Evolutionary conservation across 257 asterid genomes (phyloP).

Genomic region (Thymus quinquecostatus): DNA sequence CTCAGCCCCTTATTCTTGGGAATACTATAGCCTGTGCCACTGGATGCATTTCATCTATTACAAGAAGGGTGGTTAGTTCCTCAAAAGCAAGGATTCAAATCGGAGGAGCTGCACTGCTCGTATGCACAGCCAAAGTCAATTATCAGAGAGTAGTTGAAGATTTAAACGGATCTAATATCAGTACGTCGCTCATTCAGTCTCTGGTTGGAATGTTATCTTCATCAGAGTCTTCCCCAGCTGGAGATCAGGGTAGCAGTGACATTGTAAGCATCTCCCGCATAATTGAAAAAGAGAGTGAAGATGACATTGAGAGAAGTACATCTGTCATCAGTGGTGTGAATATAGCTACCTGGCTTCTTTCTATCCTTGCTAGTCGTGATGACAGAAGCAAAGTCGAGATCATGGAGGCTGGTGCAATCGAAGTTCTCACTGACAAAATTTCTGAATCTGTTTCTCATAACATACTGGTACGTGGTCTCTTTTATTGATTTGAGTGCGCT

Average conservation of each 20-base stretch:
- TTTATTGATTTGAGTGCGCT: conserved; percentile 9
- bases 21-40: conserved; percentile 58
- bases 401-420: conserved; percentile 94
- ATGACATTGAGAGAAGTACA: conserved; percentile 56
- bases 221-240: conserved; percentile 53
- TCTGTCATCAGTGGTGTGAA: conserved; percentile 73
- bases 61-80: conserved; percentile 73
- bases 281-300: conserved; percentile 54
- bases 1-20: conserved; percentile 81
- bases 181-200: conserved; percentile 69
- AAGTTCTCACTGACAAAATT: conserved; percentile 81
- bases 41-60: conserved; percentile 80
- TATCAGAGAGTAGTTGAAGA: conserved; percentile 81
- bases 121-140: conserved; percentile 81
- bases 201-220: conserved; percentile 78
- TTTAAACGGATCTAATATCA: conserved; percentile 59
- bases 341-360: conserved; percentile 90
- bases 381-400: conserved; percentile 71
- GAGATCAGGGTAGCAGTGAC: conserved; percentile 53
- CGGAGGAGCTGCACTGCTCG: conserved; percentile 96
- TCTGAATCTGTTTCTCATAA: conserved; percentile 67
- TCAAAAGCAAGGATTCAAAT: conserved; percentile 64
- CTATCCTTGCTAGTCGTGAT: conserved; percentile 79
- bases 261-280: conserved; percentile 69
- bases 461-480: conserved; percentile 57